These are phyloP conservation scores for Beauveria sp. DNA, from an alignment of 2,329 filamentous ascomycete species.

Conservation along the genomic window DNA sequence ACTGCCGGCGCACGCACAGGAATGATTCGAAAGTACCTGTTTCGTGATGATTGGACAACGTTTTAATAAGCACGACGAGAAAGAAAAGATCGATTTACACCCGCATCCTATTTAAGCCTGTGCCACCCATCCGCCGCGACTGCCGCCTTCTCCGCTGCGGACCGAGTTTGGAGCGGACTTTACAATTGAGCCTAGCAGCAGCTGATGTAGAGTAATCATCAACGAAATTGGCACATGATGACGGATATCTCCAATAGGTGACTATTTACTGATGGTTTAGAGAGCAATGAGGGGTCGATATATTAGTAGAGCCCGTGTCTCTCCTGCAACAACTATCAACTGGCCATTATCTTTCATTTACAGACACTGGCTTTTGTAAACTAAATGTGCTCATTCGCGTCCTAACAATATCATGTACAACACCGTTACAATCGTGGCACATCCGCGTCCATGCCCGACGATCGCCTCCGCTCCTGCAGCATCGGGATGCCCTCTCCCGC, in stretches of 20 bases:
- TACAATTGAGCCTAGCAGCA: not conserved
- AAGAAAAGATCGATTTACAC: not conserved
- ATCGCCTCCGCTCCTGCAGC: constrained; percentile 29
- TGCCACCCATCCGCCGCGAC: not conserved
- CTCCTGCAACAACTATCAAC: not conserved
- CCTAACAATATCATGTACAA: not conserved
- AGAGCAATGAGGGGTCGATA: not conserved
- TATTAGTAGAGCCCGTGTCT: not conserved
- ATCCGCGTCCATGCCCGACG: constrained; percentile 30
- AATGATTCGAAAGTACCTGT: too few species aligned
- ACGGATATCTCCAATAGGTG: not conserved
- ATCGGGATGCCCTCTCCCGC: constrained; percentile 20
- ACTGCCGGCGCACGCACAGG: too few species aligned
- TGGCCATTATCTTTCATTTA: not conserved
- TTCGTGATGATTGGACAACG: too few species aligned
- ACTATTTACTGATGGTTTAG: too few species aligned
- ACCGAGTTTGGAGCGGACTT: constrained; percentile 6
- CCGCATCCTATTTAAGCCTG: not conserved
- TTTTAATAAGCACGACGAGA: not conserved
- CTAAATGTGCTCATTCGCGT: not conserved
- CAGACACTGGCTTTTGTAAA: not conserved
- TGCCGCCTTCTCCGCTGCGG: constrained; percentile 3
- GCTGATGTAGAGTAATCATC: not conserved
- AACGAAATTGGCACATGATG: not conserved
- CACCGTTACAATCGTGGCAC: constrained; percentile 28